A percentile compares a stretch with the other conserved stretches of the same genome.
Conservation (phyloP, 78 protist species). For the Guillardia theta region DNA sequence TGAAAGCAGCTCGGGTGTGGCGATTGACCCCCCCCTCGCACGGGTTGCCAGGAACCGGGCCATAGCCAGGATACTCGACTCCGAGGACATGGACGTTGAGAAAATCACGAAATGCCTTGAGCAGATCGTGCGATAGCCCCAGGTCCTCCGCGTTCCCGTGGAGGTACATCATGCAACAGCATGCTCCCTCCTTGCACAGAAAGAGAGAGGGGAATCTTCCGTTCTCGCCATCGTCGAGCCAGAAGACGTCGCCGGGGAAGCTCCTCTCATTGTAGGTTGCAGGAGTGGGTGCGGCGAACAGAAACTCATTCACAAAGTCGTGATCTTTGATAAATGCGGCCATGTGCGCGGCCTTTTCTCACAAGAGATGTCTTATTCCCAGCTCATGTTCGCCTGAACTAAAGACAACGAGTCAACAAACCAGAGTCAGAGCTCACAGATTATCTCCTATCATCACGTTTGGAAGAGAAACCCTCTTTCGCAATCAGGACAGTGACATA, state of each 20-base stretch:
- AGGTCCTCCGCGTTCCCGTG: constrained; percentile 13
- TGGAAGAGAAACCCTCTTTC: neutral
- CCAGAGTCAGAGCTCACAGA: neutral
- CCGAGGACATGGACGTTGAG: neutral
- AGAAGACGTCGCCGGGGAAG: neutral
- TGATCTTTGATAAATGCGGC: neutral
- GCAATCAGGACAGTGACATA: neutral
- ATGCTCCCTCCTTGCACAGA: constrained; percentile 8
- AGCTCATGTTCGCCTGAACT: neutral
- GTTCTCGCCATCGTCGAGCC: neutral
- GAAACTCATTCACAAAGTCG: neutral
- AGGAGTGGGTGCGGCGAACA: neutral
- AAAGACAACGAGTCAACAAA: neutral
- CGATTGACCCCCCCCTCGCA: constrained; percentile 18
- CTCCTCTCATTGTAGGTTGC: neutral
- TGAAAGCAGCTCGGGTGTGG: neutral
- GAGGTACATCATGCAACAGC: neutral
- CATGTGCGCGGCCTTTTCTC: too few species aligned
- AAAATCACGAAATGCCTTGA: neutral
- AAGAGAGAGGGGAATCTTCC: neutral
- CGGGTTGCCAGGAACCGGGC: neutral
- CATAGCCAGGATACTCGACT: constrained; percentile 27
- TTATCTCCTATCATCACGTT: neutral
- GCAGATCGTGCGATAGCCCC: neutral
- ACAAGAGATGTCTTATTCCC: neutral